Conservation (phyloP, 805 yeast species). For the Saccharomyces kudriavzevii region DNA sequence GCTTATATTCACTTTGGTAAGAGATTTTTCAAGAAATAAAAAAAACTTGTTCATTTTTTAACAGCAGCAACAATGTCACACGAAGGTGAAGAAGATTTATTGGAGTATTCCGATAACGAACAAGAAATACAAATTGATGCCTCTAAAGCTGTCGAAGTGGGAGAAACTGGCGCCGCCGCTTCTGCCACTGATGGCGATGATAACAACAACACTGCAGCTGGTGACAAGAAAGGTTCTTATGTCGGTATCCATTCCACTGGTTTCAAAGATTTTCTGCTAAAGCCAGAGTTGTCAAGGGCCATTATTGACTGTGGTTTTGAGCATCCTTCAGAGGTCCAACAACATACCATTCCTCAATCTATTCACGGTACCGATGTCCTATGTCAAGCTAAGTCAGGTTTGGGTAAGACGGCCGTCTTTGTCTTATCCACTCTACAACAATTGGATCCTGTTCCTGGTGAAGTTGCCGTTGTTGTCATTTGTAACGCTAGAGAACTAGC, state of each 20-base stretch:
- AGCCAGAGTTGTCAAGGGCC: conserved; percentile 95
- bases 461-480: conserved; percentile 84
- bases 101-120: conserved; percentile 98
- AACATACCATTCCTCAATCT: conserved; percentile 95
- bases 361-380: conserved; percentile 95
- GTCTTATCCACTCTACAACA: conserved; percentile 94
- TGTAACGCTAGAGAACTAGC: conserved; percentile 99
- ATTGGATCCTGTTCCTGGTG: conserved; percentile 95
- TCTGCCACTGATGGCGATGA: conserved; percentile 23
- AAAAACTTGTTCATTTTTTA: not conserved
- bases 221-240: conserved; percentile 90
- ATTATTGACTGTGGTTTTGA: conserved; percentile 98
- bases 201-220: conserved; percentile 43
- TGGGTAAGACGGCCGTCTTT: conserved; percentile 97
- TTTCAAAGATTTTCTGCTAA: conserved; percentile 92
- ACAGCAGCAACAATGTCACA: conserved; percentile 52
- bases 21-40: not conserved
- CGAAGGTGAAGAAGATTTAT: conserved; percentile 98
- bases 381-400: conserved; percentile 99
- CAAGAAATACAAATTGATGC: conserved; percentile 70
- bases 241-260: conserved; percentile 98
- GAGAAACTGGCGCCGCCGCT: conserved; percentile 17
- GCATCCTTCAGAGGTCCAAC: conserved; percentile 99
- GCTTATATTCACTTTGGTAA: not conserved
- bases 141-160: conserved; percentile 37